Base-by-base conservation (phyloP, 2,329 filamentous ascomycete genomes). In the Fusarium sp. region DNA sequence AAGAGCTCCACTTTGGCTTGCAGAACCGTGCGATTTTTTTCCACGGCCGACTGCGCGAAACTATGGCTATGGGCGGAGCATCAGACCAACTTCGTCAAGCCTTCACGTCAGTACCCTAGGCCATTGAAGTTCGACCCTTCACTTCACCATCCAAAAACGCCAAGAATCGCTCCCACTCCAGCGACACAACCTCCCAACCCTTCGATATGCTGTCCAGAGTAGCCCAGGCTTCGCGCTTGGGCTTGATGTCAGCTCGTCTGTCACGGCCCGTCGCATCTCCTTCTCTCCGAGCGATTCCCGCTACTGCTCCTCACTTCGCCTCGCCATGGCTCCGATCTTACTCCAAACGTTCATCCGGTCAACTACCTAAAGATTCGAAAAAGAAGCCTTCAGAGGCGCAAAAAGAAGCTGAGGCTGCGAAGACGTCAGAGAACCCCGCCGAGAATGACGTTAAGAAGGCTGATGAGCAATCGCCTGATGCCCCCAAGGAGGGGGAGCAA, bases 171-270 rank as follows among this genome's bases (percentile, higher is more conserved):
- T 43, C 30, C 42, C 59, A 27, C 43, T 25, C 58, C 18, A 38
- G 50, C 49, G 55, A 56, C 22, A 32, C 25, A 38, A 47, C 34
- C 57, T 51, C 42, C n/a, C 30, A 47, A 47, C 18, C 64, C 14
- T 58, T 75, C 75, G 70, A 76, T 79, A 88, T 88, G 70, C 67
- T 84, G 76, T 79, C 77, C 29, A 71, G 76, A 77, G 70, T 78
- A 71, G 78, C 76, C 70, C 75, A 75, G 67, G 76, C 77, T 61
- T 75, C 78, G 62, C 73, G 78, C 70, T 73, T 80, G 73, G 79
- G 76, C 72, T 73, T 76, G 73, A 71, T 73, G 63, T 73, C 76
- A 50, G 72, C 76, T 57, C 77, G 75, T 49, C 65, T 77, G 46
- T 71, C 77, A 50, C 72, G 71, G 52, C 73, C 75, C 29, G 71